Evolutionary conservation across 2,329 filamentous ascomycete genomes (phyloP), one percentile per base, ranked within the genome.

Genomic region (Pseudogymnoascus sp.): DNA sequence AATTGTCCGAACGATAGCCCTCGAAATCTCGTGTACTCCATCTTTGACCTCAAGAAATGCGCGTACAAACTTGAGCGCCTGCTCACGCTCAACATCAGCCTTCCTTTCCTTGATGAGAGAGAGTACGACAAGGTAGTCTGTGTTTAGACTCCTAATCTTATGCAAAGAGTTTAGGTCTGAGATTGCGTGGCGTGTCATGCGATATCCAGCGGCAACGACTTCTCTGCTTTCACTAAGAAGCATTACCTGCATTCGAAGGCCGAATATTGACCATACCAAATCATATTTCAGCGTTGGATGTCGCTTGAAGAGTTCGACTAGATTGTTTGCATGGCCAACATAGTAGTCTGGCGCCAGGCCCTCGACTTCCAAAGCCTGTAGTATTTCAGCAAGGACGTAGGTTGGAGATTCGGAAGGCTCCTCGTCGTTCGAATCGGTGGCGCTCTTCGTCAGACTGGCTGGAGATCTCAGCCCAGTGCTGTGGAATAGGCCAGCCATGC

Each of bases 31-130:
- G 65, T 85, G 83, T 7, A 95, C 87, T 9, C 94, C 94, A 65
- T 92, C 90, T 72, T 97, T 97, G 66, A 97, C 91, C 72, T 99
- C 94, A 2, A 99, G 79, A 70, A 99, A 99, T 8, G 92, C 90
- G 63, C 94, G 86, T 27, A 97, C 87, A 72, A 99, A 97, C 73
- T 99, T 99, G 69, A 99, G 79, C 10, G 94, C 94, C 75, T 99
- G 94, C 74, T 99, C 94, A 61, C 95, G 85, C 77, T 99, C 94
- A 15, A 99, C 90, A 68, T 93, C 92, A n/a, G 93, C 90, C 74
- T 97, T 97, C 71, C 89, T 88, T 73, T 97, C 94, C 72, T 97
- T 97, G 66, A 95, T 91, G 35, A 99, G 79, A 0, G 94, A 97
- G 64, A 93, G 80, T 39, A 96, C 91, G 29, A 97, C 92, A 18